Conservation (phyloP, 768 basidiomycete genomes). For the Phylloporus sp. region DNA sequence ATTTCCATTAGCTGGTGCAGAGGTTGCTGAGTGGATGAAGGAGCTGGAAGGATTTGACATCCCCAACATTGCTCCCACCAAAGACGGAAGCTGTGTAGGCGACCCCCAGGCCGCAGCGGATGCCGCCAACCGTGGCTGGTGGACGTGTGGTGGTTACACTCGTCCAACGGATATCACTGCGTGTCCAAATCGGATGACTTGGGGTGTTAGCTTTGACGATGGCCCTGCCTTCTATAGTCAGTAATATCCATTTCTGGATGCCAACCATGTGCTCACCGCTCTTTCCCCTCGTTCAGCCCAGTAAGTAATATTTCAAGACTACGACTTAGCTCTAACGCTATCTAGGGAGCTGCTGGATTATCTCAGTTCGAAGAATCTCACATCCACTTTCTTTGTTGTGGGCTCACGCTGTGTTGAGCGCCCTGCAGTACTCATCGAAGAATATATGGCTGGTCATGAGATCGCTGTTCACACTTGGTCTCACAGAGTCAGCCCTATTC, state of each 20-base stretch:
- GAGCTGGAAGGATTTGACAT: slow-evolving; percentile 70
- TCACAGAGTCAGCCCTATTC: slow-evolving; percentile 49
- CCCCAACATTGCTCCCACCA: slow-evolving; percentile 59
- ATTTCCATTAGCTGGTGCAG: slow-evolving; percentile 20
- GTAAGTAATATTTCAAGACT: slow-evolving; percentile 31
- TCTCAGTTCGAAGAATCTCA: slow-evolving; percentile 57
- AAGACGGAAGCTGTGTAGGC: slow-evolving; percentile 63
- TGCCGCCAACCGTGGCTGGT: slow-evolving; percentile 74
- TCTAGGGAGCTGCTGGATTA: slow-evolving; percentile 67
- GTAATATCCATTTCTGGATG: slow-evolving; percentile 25
- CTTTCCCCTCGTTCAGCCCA: slow-evolving; percentile 38
- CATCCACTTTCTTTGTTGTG: slow-evolving; percentile 88
- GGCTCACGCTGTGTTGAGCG: slow-evolving; percentile 81
- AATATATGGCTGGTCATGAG: slow-evolving; percentile 78
- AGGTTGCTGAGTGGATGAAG: slow-evolving; percentile 73
- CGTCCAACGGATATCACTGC: slow-evolving; percentile 56
- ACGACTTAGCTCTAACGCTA: not conserved
- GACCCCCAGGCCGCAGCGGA: slow-evolving; percentile 54
- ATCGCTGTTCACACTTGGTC: slow-evolving; percentile 91
- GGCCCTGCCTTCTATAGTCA: slow-evolving; percentile 81
- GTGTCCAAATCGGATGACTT: slow-evolving; percentile 66
- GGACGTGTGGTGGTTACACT: slow-evolving; percentile 81
- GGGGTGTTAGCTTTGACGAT: slow-evolving; percentile 87
- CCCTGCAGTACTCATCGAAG: slow-evolving; percentile 69
- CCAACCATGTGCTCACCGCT: slow-evolving; percentile 2